phyloP scores from a whole-genome alignment of 257 asterid genomes.

The Solanum etuberosum region DNA sequence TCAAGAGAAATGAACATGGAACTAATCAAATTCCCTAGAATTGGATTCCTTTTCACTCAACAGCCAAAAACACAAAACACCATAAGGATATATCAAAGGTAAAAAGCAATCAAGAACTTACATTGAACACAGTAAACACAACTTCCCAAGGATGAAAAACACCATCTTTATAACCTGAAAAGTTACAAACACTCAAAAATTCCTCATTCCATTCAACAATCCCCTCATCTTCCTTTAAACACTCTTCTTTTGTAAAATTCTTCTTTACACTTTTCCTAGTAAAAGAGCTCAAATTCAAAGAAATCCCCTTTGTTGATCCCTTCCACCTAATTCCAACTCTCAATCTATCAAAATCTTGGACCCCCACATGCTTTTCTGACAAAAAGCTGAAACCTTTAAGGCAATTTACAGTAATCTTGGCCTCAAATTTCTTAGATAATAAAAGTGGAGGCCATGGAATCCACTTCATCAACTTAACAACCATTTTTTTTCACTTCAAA shows the following conservation, averaged over 20 bases:
- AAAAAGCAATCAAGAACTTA: constrained; percentile 22
- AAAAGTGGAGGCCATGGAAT: constrained; percentile 51
- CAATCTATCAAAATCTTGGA: constrained; percentile 18
- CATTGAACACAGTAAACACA: constrained; percentile 42
- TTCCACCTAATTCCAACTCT: constrained; percentile 62
- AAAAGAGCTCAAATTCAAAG: constrained; percentile 28
- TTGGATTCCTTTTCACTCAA: not conserved
- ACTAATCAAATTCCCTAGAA: not conserved
- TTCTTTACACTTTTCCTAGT: constrained; percentile 23
- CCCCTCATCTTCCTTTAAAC: constrained; percentile 10
- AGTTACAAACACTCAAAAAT: constrained; percentile 39
- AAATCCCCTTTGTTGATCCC: constrained; percentile 40
- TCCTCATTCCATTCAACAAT: constrained; percentile 53
- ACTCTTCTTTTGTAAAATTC: constrained; percentile 49
- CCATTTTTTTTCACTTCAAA: constrained; percentile 20
- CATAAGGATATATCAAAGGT: not conserved
- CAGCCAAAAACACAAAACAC: not conserved
- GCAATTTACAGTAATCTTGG: constrained; percentile 27
- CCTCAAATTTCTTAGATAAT: constrained; percentile 49
- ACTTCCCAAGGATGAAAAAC: constrained; percentile 62
- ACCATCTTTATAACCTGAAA: constrained; percentile 27
- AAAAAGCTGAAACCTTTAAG: constrained; percentile 18
- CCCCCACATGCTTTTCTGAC: not conserved
- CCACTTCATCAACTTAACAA: constrained; percentile 75
- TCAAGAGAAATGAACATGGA: not conserved